phyloP scores from a whole-genome alignment of 345 rosid species.

The Populus euphratica region DNA sequence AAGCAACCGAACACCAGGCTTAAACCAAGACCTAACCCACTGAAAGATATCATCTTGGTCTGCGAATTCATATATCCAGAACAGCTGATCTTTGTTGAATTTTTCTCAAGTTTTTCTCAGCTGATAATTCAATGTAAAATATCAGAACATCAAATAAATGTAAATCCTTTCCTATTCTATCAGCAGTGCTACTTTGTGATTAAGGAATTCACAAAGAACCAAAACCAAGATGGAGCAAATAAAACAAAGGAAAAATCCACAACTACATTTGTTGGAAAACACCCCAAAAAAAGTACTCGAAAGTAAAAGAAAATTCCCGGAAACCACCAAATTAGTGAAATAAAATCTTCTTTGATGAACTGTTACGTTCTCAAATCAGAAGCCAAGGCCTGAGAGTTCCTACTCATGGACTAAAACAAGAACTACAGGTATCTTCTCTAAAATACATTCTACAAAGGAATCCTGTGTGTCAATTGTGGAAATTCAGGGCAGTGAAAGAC shows the following conservation, averaged over 20 bases:
- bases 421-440: constrained; percentile 20
- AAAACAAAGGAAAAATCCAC: not conserved
- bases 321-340: not conserved
- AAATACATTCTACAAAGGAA: constrained; percentile 23
- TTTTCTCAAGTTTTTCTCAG: not conserved
- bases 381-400: constrained; percentile 10
- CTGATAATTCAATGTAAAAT: not conserved
- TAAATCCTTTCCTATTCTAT: not conserved
- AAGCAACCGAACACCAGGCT: constrained; percentile 70
- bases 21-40: constrained; percentile 70
- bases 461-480: constrained; percentile 7
- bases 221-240: not conserved
- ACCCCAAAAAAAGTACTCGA: not conserved
- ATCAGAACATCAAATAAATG: not conserved
- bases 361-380: constrained; percentile 25
- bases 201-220: constrained; percentile 2
- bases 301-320: not conserved
- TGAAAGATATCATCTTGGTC: constrained; percentile 49
- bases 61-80: constrained; percentile 46
- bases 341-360: constrained; percentile 10
- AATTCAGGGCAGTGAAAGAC: constrained; percentile 12
- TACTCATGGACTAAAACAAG: not conserved
- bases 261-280: not conserved
- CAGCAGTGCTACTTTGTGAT: constrained; percentile 6
- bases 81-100: constrained; percentile 3